Evolutionary conservation across 2,329 filamentous ascomycete genomes (phyloP).

Genomic region (Fusarium falciforme): DNA sequence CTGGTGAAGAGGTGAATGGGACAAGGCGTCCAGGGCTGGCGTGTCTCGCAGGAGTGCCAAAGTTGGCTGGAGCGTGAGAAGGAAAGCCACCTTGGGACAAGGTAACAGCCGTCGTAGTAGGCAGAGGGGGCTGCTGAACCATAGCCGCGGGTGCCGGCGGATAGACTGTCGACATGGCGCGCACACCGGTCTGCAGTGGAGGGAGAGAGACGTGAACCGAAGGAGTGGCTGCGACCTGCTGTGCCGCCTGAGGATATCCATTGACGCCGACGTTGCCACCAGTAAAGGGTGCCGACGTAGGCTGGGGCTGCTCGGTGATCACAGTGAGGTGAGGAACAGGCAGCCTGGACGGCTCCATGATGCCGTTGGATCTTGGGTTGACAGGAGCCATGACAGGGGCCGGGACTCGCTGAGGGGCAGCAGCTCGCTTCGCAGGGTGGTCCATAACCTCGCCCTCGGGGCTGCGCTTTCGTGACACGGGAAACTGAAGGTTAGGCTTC

Average conservation of each 20-base stretch:
- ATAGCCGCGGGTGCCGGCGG: slow-evolving; percentile 62
- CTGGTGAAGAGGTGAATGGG: slow-evolving; percentile 70
- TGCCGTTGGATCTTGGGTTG: slow-evolving; percentile 35
- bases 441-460: slow-evolving; percentile 63
- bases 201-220: slow-evolving; percentile 66
- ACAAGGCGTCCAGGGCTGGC: slow-evolving; percentile 63
- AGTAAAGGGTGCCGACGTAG: slow-evolving; percentile 43
- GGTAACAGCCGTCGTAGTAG: slow-evolving; percentile 39
- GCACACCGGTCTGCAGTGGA: slow-evolving; percentile 68
- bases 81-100: slow-evolving; percentile 41
- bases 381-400: slow-evolving; percentile 30
- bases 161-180: slow-evolving; percentile 84
- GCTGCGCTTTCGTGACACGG: slow-evolving; percentile 61
- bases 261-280: slow-evolving; percentile 48
- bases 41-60: slow-evolving; percentile 64
- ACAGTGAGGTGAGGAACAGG: slow-evolving; percentile 79
- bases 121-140: slow-evolving; percentile 49
- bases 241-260: slow-evolving; percentile 50
- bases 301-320: slow-evolving; percentile 59
- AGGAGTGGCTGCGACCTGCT: slow-evolving; percentile 47
- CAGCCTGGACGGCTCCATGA: slow-evolving; percentile 58
- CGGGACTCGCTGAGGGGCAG: slow-evolving; percentile 39
- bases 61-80: slow-evolving; percentile 52
- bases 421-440: slow-evolving; percentile 65
- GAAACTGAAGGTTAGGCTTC: slow-evolving; percentile 57